Percentiles rank a stretch among this genome's conserved stretches.
These are phyloP conservation scores for Ceratobasidium sp. DNA, from an alignment of 1,284 basidiomycete species.

Conservation along the genomic window DNA sequence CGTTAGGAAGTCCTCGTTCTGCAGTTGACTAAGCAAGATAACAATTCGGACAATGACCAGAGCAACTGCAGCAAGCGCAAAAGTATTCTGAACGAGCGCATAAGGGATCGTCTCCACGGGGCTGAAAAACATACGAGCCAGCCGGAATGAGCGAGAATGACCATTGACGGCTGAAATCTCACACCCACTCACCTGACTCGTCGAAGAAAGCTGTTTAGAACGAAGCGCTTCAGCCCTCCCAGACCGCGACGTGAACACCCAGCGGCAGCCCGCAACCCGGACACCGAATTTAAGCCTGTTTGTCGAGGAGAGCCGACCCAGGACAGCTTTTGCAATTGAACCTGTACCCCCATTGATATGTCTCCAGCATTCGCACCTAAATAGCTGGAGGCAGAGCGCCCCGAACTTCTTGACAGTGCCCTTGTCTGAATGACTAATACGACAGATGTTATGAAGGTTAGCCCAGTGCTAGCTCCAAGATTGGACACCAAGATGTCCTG, in stretches of 20 bases:
- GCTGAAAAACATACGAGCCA: background rate
- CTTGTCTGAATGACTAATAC: no score
- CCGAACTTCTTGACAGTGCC: background rate
- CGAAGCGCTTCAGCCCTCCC: background rate
- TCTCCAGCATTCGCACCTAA: background rate
- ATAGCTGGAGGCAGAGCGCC: background rate
- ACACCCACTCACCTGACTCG: background rate
- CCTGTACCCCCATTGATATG: background rate
- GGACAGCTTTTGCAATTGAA: background rate
- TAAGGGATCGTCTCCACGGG: constrained; percentile 7
- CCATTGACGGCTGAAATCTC: background rate
- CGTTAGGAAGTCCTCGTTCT: constrained; percentile 1
- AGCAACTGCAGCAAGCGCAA: constrained; percentile 3
- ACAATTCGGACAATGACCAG: background rate
- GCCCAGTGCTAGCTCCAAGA: no score
- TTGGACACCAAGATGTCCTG: no score
- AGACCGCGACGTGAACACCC: background rate
- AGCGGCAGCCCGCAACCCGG: background rate
- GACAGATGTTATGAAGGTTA: no score
- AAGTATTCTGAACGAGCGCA: background rate
- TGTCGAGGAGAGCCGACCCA: background rate
- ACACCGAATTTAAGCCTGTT: background rate
- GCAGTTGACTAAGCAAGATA: background rate
- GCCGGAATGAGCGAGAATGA: background rate
- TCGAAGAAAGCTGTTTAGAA: background rate